phyloP scores from a whole-genome alignment of 208 protist genomes.

The Histomonas meleagridis region DNA sequence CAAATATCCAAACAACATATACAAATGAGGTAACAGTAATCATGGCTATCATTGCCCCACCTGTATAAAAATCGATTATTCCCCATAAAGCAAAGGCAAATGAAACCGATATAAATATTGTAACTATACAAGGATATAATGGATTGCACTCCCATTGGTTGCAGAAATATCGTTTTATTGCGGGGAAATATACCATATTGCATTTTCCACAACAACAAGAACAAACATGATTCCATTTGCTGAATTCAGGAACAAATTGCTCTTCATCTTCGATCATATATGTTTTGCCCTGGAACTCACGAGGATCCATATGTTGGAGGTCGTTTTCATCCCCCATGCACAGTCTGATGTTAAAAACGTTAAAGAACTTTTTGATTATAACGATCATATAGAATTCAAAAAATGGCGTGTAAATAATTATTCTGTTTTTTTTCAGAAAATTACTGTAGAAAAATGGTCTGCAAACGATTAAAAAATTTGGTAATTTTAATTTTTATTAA shows the following conservation, averaged over 20 bases:
- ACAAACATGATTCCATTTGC: neutral
- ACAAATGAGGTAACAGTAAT: neutral
- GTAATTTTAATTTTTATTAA: too few relatives aligned
- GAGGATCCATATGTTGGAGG: too few relatives aligned
- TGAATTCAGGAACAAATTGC: neutral
- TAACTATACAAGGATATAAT: neutral
- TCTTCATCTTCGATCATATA: neutral
- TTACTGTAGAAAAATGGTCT: too few relatives aligned
- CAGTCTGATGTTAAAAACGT: too few relatives aligned
- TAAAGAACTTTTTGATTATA: too few relatives aligned
- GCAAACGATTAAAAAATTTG: too few relatives aligned
- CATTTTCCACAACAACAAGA: neutral
- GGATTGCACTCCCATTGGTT: neutral
- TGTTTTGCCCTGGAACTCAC: neutral
- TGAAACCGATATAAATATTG: neutral
- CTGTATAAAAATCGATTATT: neutral
- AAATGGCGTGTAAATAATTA: too few relatives aligned
- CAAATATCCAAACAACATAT: neutral
- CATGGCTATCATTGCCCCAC: neutral
- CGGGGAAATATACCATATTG: constrained; percentile 11
- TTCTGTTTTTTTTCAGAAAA: too few relatives aligned
- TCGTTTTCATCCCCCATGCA: too few relatives aligned
- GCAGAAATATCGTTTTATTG: constrained; percentile 3
- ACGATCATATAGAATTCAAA: too few relatives aligned
- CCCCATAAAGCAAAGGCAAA: neutral